A percentile compares a stretch with the other conserved stretches of the same genome.
These are phyloP conservation scores for Persicaria tinctoria DNA, from an alignment of 148 eudicot species.

Conservation along the genomic window DNA sequence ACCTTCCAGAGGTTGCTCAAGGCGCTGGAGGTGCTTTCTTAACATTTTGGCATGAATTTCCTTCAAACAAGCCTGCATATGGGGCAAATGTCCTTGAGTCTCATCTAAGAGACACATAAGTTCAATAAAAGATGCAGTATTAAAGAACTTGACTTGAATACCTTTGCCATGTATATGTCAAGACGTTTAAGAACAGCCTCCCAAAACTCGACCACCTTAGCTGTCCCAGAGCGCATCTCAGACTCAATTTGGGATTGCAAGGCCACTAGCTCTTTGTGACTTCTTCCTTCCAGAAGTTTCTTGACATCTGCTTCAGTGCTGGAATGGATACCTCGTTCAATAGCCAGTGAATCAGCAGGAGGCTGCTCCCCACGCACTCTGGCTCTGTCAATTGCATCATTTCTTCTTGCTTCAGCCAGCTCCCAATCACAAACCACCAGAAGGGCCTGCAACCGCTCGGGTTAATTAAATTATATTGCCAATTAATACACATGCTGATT, in stretches of 20 bases:
- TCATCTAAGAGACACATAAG: not conserved
- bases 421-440: conserved; percentile 94
- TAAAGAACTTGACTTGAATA: conserved; percentile 12
- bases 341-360: conserved; percentile 31
- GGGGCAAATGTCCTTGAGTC: conserved; percentile 4
- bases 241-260: conserved; percentile 76
- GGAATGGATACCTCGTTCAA: conserved; percentile 91
- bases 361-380: conserved; percentile 20
- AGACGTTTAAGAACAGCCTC: conserved; percentile 92
- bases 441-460: conserved; percentile 38
- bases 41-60: conserved; percentile 82
- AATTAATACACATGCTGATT: not conserved
- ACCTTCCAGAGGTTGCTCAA: conserved; percentile 49
- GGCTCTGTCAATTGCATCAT: conserved; percentile 34
- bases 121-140: not conserved
- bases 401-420: conserved; percentile 73
- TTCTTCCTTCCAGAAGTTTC: conserved; percentile 61
- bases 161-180: conserved; percentile 95
- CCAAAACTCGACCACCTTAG: conserved; percentile 97
- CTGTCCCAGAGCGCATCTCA: conserved; percentile 88
- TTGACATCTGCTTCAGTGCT: conserved; percentile 82
- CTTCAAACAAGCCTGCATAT: conserved; percentile 73
- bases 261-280: conserved; percentile 53
- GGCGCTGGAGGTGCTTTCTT: conserved; percentile 65
- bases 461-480: not conserved